phyloP scores from a whole-genome alignment of 2,329 filamentous ascomycete genomes.

The Plenodomus tracheiphilus region DNA sequence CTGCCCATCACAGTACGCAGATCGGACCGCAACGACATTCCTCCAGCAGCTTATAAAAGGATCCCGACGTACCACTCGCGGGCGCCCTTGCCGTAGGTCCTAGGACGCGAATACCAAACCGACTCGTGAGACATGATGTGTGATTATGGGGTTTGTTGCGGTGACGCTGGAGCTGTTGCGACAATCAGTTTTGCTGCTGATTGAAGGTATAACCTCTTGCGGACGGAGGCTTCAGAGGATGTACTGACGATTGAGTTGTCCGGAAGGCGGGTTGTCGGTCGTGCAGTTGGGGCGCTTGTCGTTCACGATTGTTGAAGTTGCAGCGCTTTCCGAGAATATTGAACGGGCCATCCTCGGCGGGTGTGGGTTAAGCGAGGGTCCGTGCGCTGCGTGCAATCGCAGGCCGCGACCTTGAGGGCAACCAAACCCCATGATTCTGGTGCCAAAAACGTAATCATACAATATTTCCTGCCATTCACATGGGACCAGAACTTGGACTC shows the following conservation, averaged over 20 bases:
- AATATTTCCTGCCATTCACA: no score
- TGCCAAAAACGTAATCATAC: no score
- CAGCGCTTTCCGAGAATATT: slow-evolving; percentile 27
- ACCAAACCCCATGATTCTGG: neutral
- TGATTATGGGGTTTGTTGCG: slow-evolving; percentile 38
- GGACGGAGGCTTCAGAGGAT: neutral
- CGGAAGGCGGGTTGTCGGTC: slow-evolving; percentile 28
- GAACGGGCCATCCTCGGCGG: slow-evolving; percentile 25
- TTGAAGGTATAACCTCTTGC: no score
- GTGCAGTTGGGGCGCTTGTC: slow-evolving; percentile 32
- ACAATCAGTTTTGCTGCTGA: slow-evolving; percentile 15
- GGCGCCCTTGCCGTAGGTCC: slow-evolving; percentile 95
- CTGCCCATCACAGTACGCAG: slow-evolving; percentile 26
- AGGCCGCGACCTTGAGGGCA: neutral
- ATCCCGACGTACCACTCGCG: slow-evolving; percentile 76
- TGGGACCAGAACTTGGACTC: no score
- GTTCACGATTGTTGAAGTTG: slow-evolving; percentile 25
- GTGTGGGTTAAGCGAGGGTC: slow-evolving; percentile 27
- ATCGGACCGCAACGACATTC: neutral
- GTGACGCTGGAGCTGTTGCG: slow-evolving; percentile 22
- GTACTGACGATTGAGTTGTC: slow-evolving; percentile 33
- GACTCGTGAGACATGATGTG: slow-evolving; percentile 86
- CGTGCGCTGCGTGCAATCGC: neutral
- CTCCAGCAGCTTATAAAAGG: neutral
- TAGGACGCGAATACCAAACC: slow-evolving; percentile 98